These are phyloP conservation scores for Polygonum aviculare DNA, from an alignment of 148 eudicot species.

Conservation along the genomic window DNA sequence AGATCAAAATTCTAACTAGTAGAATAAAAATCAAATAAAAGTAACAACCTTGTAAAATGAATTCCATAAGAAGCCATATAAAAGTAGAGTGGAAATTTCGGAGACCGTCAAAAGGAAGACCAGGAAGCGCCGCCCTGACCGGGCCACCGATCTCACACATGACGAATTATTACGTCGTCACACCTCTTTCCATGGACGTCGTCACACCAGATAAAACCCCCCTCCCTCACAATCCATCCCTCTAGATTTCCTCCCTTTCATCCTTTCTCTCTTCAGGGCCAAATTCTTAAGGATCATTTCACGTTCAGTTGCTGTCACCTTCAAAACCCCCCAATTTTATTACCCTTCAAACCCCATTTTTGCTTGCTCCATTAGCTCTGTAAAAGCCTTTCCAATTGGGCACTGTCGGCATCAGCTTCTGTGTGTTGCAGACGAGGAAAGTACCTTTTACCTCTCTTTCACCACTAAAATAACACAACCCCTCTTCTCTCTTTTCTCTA, in stretches of 20 bases:
- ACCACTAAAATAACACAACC: not conserved
- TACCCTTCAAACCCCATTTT: not conserved
- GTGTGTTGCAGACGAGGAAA: constrained; percentile 1
- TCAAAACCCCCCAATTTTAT: not conserved
- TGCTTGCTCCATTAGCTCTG: not conserved
- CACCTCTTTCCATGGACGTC: not conserved
- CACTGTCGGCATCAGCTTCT: constrained; percentile 5
- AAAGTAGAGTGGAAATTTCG: not conserved
- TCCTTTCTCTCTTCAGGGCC: not conserved
- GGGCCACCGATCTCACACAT: not conserved
- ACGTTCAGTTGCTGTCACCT: not conserved
- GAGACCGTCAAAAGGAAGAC: not conserved
- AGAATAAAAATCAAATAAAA: too few relatives aligned
- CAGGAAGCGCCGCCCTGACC: not conserved
- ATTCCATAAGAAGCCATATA: not conserved
- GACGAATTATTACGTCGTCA: not conserved
- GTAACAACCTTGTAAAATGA: not conserved
- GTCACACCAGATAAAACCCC: not conserved
- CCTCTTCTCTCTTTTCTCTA: not conserved
- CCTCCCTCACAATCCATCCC: not conserved
- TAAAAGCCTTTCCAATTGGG: constrained; percentile 2
- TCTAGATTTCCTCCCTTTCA: constrained; percentile 2
- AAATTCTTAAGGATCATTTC: not conserved
- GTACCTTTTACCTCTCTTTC: constrained; percentile 2
- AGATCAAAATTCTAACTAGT: too few relatives aligned